Percentiles rank a stretch among this genome's conserved stretches.
These are phyloP conservation scores for Lyophyllum atratum DNA, from an alignment of 768 basidiomycete species.

Conservation along the genomic window DNA sequence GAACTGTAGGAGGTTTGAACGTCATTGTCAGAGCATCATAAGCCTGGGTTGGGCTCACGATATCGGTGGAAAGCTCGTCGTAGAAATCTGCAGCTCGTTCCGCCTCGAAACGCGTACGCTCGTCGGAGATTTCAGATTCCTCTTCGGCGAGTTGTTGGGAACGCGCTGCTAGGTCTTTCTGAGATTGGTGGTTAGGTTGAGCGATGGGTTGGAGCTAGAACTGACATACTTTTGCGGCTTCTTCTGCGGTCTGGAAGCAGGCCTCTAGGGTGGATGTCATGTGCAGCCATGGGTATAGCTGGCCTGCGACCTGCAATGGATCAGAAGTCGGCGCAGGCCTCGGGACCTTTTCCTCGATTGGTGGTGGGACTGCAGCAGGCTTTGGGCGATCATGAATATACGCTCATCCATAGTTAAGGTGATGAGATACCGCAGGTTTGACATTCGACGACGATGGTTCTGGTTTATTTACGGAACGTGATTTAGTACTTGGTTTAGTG, in stretches of 20 bases:
- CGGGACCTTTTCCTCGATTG: constrained; percentile 13
- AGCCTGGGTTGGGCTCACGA: constrained; percentile 28
- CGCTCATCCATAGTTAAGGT: not conserved
- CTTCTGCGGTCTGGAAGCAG: constrained; percentile 43
- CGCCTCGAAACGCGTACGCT: constrained; percentile 42
- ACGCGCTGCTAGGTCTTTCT: constrained; percentile 40
- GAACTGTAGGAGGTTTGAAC: constrained; percentile 30
- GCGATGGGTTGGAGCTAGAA: not conserved
- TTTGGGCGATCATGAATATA: constrained; percentile 3
- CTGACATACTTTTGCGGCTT: constrained; percentile 34
- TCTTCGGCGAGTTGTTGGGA: constrained; percentile 34
- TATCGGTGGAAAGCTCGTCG: constrained; percentile 41
- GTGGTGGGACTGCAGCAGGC: not conserved
- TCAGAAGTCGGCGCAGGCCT: constrained; percentile 35
- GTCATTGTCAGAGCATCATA: not conserved
- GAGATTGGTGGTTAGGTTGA: not conserved
- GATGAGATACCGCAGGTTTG: constrained; percentile 1
- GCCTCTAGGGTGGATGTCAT: constrained; percentile 61
- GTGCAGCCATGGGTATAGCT: constrained; percentile 59
- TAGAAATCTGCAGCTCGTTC: constrained; percentile 45
- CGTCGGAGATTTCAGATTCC: constrained; percentile 44
- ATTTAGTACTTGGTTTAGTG: not conserved
- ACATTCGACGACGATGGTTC: not conserved
- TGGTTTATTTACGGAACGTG: not conserved
- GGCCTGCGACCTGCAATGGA: constrained; percentile 49